Conservation (phyloP, 1,284 basidiomycete genomes). For the Spongispora temasekensis region DNA sequence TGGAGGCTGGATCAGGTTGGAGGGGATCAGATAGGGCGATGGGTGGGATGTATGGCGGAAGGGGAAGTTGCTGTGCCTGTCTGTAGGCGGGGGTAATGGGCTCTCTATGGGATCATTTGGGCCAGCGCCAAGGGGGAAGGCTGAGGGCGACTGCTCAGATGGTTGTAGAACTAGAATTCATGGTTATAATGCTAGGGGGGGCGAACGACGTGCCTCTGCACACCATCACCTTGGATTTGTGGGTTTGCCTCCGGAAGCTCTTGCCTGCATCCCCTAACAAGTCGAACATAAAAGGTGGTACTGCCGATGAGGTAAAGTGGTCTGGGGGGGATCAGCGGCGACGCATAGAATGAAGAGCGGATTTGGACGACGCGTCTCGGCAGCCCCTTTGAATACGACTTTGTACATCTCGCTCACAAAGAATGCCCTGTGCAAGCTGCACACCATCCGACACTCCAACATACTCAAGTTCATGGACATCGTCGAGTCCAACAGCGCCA, state of each 20-base stretch:
- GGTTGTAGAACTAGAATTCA: too few species aligned
- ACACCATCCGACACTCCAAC: conserved; percentile 93
- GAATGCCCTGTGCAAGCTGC: conserved; percentile 89
- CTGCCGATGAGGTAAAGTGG: too few species aligned
- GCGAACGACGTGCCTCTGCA: too few species aligned
- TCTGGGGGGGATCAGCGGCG: too few species aligned
- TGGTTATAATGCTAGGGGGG: too few species aligned
- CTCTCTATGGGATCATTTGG: conserved; percentile 36
- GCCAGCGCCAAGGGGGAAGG: conserved; percentile 37
- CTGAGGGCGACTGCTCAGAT: too few species aligned
- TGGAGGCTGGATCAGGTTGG: conserved; percentile 38
- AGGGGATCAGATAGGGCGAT: conserved; percentile 40
- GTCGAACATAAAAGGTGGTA: too few species aligned
- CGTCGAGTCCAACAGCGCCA: conserved; percentile 82
- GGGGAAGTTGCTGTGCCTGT: conserved; percentile 38
- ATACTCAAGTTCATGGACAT: conserved; percentile 94
- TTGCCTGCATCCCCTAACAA: too few species aligned
- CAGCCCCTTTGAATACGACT: conserved; percentile 82
- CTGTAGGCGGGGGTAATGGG: conserved; percentile 36
- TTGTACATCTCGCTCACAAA: conserved; percentile 81
- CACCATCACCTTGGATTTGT: too few species aligned
- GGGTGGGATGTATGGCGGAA: conserved; percentile 37
- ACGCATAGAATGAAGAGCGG: too few species aligned
- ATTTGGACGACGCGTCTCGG: too few species aligned
- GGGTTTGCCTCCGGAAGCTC: too few species aligned